Evolutionary conservation across 2,329 filamentous ascomycete genomes (phyloP).

Genomic region (Trichoderma sp.): DNA sequence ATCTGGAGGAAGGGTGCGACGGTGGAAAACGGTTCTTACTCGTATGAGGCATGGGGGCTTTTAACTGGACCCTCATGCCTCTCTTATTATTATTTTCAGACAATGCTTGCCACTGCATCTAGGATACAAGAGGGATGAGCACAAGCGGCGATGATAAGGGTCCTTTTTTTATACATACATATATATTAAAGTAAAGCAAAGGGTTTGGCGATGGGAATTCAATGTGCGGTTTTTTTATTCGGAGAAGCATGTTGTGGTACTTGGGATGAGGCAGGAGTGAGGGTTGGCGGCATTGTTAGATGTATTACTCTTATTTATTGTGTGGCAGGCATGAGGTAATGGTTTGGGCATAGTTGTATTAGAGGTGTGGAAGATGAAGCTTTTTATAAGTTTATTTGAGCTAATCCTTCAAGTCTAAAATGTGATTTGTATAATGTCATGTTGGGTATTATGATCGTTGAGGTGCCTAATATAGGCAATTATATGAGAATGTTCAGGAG

Average conservation of each 20-base stretch:
- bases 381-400: neutral
- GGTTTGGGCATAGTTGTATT: neutral
- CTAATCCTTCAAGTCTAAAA: neutral
- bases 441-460: neutral
- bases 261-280: neutral
- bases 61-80: neutral
- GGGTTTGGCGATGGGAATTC: neutral
- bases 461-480: neutral
- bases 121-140: constrained; percentile 13
- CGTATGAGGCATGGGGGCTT: neutral
- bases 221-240: neutral
- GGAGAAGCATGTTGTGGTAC: neutral
- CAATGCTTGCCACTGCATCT: constrained; percentile 1
- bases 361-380: neutral
- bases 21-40: neutral
- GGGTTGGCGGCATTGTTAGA: neutral
- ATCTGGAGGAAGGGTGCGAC: neutral
- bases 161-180: neutral
- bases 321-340: neutral
- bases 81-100: constrained; percentile 4
- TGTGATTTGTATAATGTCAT: neutral
- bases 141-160: neutral
- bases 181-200: neutral
- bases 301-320: neutral
- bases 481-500: neutral